phyloP scores from a whole-genome alignment of 495 filamentous ascomycete genomes.

The Hypoxylon intermedium region DNA sequence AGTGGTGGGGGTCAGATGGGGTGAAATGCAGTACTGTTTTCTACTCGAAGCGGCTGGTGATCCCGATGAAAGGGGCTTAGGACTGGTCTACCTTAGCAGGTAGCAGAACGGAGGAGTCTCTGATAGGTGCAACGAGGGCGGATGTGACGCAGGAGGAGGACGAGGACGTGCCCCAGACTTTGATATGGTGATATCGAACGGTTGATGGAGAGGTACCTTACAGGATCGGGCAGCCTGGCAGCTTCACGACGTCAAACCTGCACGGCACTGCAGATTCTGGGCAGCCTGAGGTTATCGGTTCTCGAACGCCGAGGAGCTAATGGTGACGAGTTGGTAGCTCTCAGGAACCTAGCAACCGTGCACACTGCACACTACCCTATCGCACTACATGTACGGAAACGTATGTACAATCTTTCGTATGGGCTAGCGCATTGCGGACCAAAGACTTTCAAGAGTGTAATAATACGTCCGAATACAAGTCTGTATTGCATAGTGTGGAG shows the following conservation, averaged over 20 bases:
- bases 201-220: constrained; percentile 36
- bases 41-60: constrained; percentile 35
- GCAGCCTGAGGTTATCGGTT: constrained; percentile 4
- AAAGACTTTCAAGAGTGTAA: neutral
- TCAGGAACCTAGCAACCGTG: constrained; percentile 10
- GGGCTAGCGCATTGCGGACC: constrained; percentile 10
- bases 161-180: constrained; percentile 37
- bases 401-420: constrained; percentile 17
- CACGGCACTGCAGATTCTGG: constrained; percentile 17
- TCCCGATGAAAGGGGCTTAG: constrained; percentile 26
- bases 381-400: constrained; percentile 7
- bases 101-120: constrained; percentile 10
- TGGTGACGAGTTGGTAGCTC: constrained; percentile 28
- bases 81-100: constrained; percentile 12
- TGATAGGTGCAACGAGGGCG: constrained; percentile 22
- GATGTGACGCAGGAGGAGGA: constrained; percentile 32
- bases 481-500: constrained; percentile 27
- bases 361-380: constrained; percentile 4
- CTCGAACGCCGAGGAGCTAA: constrained; percentile 27
- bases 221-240: constrained; percentile 18
- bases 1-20: constrained; percentile 36
- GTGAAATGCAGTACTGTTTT: constrained; percentile 17
- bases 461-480: neutral
- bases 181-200: constrained; percentile 35
- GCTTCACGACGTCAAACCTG: constrained; percentile 28